These are phyloP conservation scores for Aspergillus sclerotioniger DNA, from an alignment of 495 filamentous ascomycete species.

Conservation along the genomic window DNA sequence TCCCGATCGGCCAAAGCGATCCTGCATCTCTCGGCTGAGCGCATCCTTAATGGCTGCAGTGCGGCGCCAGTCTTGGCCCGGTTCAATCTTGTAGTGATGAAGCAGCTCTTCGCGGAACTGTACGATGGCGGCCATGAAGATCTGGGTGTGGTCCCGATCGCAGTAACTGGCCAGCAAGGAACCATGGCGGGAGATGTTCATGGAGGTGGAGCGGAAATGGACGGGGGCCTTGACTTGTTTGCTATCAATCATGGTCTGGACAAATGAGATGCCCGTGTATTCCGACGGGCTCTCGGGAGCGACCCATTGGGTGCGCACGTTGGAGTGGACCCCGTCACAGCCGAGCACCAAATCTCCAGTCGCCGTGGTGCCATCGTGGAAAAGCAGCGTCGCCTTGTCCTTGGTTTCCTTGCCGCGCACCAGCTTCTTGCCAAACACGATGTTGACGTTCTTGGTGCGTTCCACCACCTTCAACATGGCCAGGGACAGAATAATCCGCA, in stretches of 20 bases:
- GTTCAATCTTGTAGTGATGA: constrained; percentile 29
- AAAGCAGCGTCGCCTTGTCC: constrained; percentile 44
- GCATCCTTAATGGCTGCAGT: constrained; percentile 39
- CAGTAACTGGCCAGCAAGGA: constrained; percentile 53
- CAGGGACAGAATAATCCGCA: constrained; percentile 46
- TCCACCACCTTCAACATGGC: constrained; percentile 47
- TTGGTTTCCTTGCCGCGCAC: constrained; percentile 36
- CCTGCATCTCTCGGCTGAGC: constrained; percentile 41
- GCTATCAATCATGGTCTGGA: constrained; percentile 47
- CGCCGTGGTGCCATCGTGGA: constrained; percentile 48
- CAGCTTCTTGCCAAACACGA: constrained; percentile 43
- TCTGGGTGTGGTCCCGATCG: constrained; percentile 39
- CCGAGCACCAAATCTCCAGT: constrained; percentile 56
- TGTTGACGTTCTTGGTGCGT: constrained; percentile 33
- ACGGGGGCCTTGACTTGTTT: constrained; percentile 8
- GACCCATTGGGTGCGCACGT: constrained; percentile 50
- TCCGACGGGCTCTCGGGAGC: constrained; percentile 47
- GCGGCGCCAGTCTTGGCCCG: constrained; percentile 48
- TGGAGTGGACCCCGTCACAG: constrained; percentile 64
- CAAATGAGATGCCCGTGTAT: constrained; percentile 56
- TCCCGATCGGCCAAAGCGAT: constrained; percentile 43
- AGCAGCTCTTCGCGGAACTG: constrained; percentile 44
- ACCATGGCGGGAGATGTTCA: constrained; percentile 54
- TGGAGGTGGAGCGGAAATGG: constrained; percentile 48
- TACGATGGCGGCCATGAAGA: constrained; percentile 58